Base-by-base conservation (phyloP, 1,284 basidiomycete genomes). In the Rhizoctonia solani region DNA sequence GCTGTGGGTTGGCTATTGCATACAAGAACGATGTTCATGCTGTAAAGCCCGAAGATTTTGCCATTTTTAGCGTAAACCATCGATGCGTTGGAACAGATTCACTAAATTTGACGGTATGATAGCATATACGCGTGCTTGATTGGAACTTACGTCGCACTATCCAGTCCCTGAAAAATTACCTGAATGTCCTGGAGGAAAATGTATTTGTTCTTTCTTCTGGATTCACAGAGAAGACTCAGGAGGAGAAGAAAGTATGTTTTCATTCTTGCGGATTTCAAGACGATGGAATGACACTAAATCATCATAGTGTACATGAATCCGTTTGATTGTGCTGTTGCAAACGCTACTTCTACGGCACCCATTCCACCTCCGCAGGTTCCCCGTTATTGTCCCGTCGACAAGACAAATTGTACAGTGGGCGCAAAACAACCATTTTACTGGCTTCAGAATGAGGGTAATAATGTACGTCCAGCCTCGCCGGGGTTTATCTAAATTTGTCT, bases 121-220 rank as follows among this genome's bases (percentile, higher is more conserved):
- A 19, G 23, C 25, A 2, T 21, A 47, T 41, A 37, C 34, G 21
- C 89, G 89, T 4, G 39, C n/a, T n/a, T 29, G 19, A 42, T 25
- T 4, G 16, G 9, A 13, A 14, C 23, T 50, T 11, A 23, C 9
- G n/a, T n/a, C n/a, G n/a, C 29, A 39, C 47, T 39, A n/a, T 14
- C 5, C 29, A 58, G 59, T 65, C 30, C 59, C 59, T 0, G 79
- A 76, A 13, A 76, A 77, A 13, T 85, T 91, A 81, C 89, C 89
- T 0, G 78, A 83, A 27, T 91, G 89, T 73, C 86, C 87, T 0
- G 74, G 81, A 1, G 84, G 81, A 14, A 84, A 83, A 37, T 90
- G 89, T 73, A 82, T 79, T 19, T 90, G 89, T 74, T 81, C 85
- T 3, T 92, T 84, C 79, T 85, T 86, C 74, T 92, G 89, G 89